Evolutionary conservation across 306 rosid genomes (phyloP).

Genomic region (Mimosa pudica): DNA sequence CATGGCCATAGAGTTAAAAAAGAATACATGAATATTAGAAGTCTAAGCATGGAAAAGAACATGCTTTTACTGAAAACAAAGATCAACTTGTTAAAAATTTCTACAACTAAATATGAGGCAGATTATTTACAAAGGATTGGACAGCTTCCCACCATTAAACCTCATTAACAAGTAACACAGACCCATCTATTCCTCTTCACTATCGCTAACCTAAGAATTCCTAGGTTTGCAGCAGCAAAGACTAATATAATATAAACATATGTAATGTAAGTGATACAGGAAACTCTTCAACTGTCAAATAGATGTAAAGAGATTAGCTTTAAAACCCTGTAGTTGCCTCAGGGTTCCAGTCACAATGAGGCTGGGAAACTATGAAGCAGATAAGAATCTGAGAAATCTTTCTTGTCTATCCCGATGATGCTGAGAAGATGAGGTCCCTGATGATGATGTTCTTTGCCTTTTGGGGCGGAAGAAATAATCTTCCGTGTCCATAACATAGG

Average conservation of each 20-base stretch:
- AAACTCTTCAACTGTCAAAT: slow-evolving; percentile 31
- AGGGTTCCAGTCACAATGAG: slow-evolving; percentile 16
- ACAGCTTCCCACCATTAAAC: slow-evolving; percentile 42
- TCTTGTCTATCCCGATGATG: slow-evolving; percentile 55
- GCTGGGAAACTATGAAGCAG: slow-evolving; percentile 31
- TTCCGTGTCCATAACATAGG: slow-evolving; percentile 88
- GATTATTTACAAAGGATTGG: slow-evolving; percentile 65
- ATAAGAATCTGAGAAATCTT: slow-evolving; percentile 65
- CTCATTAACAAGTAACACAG: slow-evolving; percentile 32
- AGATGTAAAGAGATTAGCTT: slow-evolving; percentile 29
- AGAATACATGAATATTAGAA: not conserved
- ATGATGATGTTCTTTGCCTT: slow-evolving; percentile 43
- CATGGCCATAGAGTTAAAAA: not conserved
- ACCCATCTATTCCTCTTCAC: slow-evolving; percentile 39
- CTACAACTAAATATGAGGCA: slow-evolving; percentile 55
- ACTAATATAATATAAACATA: slow-evolving; percentile 38
- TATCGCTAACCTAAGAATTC: slow-evolving; percentile 38
- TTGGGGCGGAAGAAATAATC: slow-evolving; percentile 79
- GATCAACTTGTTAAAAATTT: slow-evolving; percentile 42
- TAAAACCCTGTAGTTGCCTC: slow-evolving; percentile 27
- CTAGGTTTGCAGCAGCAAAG: slow-evolving; percentile 32
- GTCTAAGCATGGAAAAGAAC: slow-evolving; percentile 6
- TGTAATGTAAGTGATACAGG: slow-evolving; percentile 29
- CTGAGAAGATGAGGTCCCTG: slow-evolving; percentile 35
- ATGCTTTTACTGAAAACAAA: slow-evolving; percentile 39